Base-by-base conservation (phyloP, 1,284 basidiomycete species). In the Marasmius sp. region DNA sequence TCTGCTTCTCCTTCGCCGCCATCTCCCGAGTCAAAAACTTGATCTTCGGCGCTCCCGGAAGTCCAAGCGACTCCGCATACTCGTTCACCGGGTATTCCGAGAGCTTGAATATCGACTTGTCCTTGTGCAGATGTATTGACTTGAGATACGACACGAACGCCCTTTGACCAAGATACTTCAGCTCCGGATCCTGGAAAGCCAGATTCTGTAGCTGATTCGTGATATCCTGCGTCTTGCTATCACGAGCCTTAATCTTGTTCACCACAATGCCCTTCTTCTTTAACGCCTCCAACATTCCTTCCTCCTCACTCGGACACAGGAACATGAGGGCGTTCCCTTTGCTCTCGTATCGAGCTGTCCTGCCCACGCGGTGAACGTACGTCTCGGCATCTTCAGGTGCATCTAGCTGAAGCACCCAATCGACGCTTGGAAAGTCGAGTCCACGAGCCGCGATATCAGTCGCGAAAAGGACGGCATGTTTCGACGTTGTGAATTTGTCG, bases 401-500 rank as follows among this genome's bases (percentile, higher is more conserved):
- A 74, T 99, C 97, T n/a, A 96, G 81, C 74, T 99, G 97, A 39
- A 99, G 75, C 11, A 99, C 97, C 97, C 97, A 99, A 74, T 98
- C 94, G 33, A 99, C 91, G 0, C 93, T 86, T 3, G 97, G 96
- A 74, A 99, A 99, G 77, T 99, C 97, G 62, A 99, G 83, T 12
- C 97, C 97, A 61, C 97, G 88, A 2, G 97, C 95, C 33, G 97
- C 97, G 67, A 99, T 92, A 74, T 99, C 97, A n/a, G 97, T 99
- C 38, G 95, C 94, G 70, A 98, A 90, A 39, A 97, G 81, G 6
- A 96, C 85, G 0, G 93, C 91, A 64, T 93, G 86, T 66, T 89
- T 88, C 59, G 88, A 88, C 1, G 85, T 79, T 2, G 89, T 91
- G 77, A 96, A 98, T 59, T 88, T 88, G 65, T 86, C 82, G 73